Evolutionary conservation across 2,329 filamentous ascomycete species (phyloP).

Genomic region (Neonectria hederae): DNA sequence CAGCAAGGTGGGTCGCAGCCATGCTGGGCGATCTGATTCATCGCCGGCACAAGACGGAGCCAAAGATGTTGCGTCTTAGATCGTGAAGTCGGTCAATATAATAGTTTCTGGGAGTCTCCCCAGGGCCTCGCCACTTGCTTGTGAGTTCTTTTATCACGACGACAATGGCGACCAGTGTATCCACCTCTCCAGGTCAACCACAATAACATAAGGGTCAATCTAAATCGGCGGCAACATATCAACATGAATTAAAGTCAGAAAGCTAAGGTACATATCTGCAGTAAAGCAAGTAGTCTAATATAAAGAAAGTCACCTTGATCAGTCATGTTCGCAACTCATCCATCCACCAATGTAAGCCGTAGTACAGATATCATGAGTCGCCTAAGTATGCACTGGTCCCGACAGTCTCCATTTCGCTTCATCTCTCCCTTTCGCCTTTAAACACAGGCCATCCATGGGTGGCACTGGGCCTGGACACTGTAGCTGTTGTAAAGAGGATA

Average conservation of each 20-base stretch:
- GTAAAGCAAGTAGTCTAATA: constrained; percentile 31
- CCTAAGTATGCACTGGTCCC: background rate
- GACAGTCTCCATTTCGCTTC: no score
- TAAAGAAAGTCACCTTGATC: constrained; percentile 29
- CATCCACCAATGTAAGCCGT: constrained; percentile 19
- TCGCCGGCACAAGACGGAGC: no score
- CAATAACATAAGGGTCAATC: background rate
- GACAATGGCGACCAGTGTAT: no score
- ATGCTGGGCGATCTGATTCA: no score
- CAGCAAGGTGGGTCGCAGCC: no score
- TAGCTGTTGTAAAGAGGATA: constrained; percentile 52
- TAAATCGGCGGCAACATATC: constrained; percentile 15
- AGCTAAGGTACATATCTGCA: constrained; percentile 35
- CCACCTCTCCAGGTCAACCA: no score
- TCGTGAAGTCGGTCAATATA: no score
- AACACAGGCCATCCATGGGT: constrained; percentile 51
- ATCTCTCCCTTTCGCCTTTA: constrained; percentile 25
- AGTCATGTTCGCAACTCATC: constrained; percentile 16
- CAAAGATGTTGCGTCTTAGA: no score
- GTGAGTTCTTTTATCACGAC: no score
- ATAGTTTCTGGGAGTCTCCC: no score
- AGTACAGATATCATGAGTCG: constrained; percentile 18
- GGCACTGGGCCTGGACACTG: constrained; percentile 49
- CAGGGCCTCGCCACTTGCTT: no score
- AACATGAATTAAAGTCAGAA: constrained; percentile 24